These are phyloP conservation scores for Cinnamomum chago DNA, from an alignment of 164 flowering plant genomes.

Conservation along the genomic window DNA sequence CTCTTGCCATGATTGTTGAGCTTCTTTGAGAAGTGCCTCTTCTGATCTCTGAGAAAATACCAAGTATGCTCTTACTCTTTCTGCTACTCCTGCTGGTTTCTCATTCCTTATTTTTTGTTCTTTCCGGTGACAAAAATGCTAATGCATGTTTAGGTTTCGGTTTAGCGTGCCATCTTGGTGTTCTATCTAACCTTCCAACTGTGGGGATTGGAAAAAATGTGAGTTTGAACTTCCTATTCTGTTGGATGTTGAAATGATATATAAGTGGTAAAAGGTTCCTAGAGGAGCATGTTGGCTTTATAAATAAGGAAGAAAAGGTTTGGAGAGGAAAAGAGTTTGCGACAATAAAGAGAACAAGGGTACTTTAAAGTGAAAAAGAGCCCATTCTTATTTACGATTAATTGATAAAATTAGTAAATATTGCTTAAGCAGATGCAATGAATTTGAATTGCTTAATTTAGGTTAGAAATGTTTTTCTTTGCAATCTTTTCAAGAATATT, in stretches of 20 bases:
- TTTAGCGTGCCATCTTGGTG: constrained; percentile 87
- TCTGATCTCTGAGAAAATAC: too few relatives aligned
- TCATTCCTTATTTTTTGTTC: not conserved
- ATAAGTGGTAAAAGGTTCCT: not conserved
- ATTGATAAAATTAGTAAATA: not conserved
- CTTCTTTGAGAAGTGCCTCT: not conserved
- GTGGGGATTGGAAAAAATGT: constrained; percentile 92
- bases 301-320: not conserved
- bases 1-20: not conserved
- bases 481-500: too few relatives aligned
- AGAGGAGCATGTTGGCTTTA: not conserved
- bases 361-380: not conserved
- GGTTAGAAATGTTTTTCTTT: too few relatives aligned
- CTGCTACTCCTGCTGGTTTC: not conserved
- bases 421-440: not conserved
- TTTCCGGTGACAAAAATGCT: not conserved
- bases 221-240: constrained; percentile 22
- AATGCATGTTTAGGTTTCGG: constrained; percentile 62
- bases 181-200: constrained; percentile 67
- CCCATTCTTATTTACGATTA: not conserved
- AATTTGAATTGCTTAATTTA: not conserved
- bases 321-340: not conserved
- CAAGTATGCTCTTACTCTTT: too few relatives aligned
- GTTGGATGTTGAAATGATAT: not conserved
- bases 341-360: not conserved